phyloP scores from a whole-genome alignment of 768 basidiomycete genomes.

The Lactifluus rugatus region DNA sequence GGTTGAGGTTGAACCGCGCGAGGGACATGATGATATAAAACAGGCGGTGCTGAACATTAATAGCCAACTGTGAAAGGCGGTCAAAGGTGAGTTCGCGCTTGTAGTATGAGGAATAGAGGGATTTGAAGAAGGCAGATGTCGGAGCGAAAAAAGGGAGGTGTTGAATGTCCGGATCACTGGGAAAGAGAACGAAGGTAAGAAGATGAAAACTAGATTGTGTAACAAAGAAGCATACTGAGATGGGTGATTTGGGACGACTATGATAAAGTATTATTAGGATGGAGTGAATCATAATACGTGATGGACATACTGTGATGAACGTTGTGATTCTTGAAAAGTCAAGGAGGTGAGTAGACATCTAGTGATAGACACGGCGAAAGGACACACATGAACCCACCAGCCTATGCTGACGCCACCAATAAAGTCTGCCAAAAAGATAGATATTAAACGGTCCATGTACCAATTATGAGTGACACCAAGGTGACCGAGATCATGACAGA shows the following conservation, averaged over 20 bases:
- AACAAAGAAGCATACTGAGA: conserved; percentile 56
- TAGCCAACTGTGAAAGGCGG: conserved; percentile 47
- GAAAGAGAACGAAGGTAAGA: conserved; percentile 9
- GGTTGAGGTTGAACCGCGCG: conserved; percentile 93
- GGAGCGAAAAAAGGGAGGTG: conserved; percentile 94
- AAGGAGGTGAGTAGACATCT: conserved; percentile 1
- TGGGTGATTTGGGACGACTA: conserved; percentile 96
- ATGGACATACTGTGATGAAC: conserved; percentile 79
- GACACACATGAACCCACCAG: conserved; percentile 94
- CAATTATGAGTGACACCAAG: conserved; percentile 88
- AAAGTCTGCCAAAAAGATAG: conserved; percentile 73
- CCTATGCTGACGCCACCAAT: conserved; percentile 90
- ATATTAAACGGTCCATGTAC: conserved; percentile 67
- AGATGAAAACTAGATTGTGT: not conserved
- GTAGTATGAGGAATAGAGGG: conserved; percentile 91
- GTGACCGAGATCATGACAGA: conserved; percentile 92
- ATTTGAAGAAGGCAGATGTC: conserved; percentile 75
- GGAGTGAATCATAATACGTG: not conserved
- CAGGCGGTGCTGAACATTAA: conserved; percentile 79
- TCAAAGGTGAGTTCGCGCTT: conserved; percentile 79
- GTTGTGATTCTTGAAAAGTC: conserved; percentile 67
- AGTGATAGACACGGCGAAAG: not conserved
- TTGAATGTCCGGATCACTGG: conserved; percentile 75
- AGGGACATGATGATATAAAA: conserved; percentile 89
- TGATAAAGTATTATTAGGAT: conserved; percentile 7